Conservation (phyloP, 2,329 filamentous ascomycete species). For the Cladosporium sp. region DNA sequence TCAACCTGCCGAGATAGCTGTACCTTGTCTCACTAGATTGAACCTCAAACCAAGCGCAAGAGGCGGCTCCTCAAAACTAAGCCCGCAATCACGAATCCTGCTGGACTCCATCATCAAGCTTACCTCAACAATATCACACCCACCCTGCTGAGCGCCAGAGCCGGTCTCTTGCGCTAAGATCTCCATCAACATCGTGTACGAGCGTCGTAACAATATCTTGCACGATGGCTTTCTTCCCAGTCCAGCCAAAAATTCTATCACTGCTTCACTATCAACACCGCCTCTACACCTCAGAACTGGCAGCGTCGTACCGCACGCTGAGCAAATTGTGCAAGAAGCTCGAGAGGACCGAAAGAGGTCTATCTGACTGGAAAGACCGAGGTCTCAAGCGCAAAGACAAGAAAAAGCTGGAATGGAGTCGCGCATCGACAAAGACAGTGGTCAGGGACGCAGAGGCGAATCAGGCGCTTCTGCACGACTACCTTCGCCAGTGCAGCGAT, state of each 20-base stretch:
- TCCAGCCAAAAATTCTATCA: conserved; percentile 25
- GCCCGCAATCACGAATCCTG: conserved; percentile 10
- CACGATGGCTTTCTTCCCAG: neutral
- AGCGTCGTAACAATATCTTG: neutral
- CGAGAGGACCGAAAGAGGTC: conserved; percentile 24
- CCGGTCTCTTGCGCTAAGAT: conserved; percentile 29
- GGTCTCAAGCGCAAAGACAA: conserved; percentile 29
- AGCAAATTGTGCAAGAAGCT: conserved; percentile 34
- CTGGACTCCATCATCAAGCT: neutral
- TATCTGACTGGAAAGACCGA: conserved; percentile 6
- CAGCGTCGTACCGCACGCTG: conserved; percentile 29
- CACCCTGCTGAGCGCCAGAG: conserved; percentile 19
- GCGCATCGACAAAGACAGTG: conserved; percentile 25
- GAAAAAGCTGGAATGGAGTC: conserved; percentile 34
- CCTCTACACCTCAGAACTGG: conserved; percentile 31
- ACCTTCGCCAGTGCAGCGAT: conserved; percentile 30
- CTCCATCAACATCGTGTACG: conserved; percentile 10
- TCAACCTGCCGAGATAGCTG: conserved; percentile 23
- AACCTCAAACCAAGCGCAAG: conserved; percentile 24
- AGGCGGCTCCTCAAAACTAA: conserved; percentile 24
- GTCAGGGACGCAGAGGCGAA: conserved; percentile 27
- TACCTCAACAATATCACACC: neutral
- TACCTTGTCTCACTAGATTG: conserved; percentile 13
- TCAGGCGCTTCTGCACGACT: conserved; percentile 29
- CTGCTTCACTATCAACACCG: conserved; percentile 31